A percentile compares a stretch with the other conserved stretches of the same genome.
Conservation (phyloP, 345 rosid genomes). For the Atalantia buxifolia region DNA sequence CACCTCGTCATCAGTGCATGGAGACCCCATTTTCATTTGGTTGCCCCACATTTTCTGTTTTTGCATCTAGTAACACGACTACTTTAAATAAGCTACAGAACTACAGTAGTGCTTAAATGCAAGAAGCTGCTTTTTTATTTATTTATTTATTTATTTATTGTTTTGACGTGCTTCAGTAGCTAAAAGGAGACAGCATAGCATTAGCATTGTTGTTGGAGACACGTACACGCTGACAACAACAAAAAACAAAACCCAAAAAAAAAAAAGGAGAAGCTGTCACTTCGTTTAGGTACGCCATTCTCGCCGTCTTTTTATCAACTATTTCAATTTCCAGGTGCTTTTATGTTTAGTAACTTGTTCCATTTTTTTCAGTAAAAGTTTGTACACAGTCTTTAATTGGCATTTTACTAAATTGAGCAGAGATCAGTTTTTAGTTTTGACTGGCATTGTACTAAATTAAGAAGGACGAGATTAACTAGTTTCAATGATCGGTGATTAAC, state of each 20-base stretch:
- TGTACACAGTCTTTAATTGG: no score
- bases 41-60: background rate
- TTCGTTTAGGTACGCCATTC: background rate
- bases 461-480: no score
- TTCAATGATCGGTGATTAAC: no score
- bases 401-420: no score
- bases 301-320: background rate
- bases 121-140: background rate
- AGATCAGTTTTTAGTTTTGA: no score
- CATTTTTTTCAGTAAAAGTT: no score
- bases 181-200: background rate
- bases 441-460: no score
- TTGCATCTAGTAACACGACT: background rate
- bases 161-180: background rate
- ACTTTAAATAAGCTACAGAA: background rate
- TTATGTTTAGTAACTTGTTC: background rate
- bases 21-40: background rate
- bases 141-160: background rate
- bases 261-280: background rate
- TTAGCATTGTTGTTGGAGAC: background rate
- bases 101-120: background rate
- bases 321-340: background rate
- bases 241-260: no score
- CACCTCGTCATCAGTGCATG: no score
- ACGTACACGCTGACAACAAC: background rate